Percentiles rank a stretch among this genome's conserved stretches.
phyloP scores from a whole-genome alignment of 768 basidiomycete genomes.

The Pleurotus pulmonarius region DNA sequence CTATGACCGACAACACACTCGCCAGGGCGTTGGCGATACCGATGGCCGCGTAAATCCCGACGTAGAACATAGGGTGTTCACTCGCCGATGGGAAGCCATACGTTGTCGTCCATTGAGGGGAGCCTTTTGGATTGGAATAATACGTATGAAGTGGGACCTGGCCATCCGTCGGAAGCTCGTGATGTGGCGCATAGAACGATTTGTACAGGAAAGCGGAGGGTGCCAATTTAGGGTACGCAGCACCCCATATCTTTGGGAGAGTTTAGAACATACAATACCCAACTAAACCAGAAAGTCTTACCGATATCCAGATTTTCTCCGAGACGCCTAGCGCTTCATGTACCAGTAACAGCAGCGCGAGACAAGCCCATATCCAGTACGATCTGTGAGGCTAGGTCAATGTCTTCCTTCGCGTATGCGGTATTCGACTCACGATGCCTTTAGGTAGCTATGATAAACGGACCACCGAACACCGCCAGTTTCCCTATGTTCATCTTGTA shows the following conservation, averaged over 20 bases:
- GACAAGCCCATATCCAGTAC: conserved; percentile 63
- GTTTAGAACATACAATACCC: too few relatives aligned
- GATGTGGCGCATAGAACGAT: conserved; percentile 32
- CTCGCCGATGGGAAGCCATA: conserved; percentile 45
- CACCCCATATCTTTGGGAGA: conserved; percentile 56
- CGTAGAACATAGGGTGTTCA: conserved; percentile 67
- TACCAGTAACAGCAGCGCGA: conserved; percentile 44
- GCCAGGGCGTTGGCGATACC: conserved; percentile 46
- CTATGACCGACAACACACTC: conserved; percentile 39
- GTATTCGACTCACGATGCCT: conserved; percentile 54
- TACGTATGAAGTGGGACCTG: conserved; percentile 13
- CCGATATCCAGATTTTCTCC: conserved; percentile 78
- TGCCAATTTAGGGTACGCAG: conserved; percentile 42
- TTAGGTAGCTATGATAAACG: conserved; percentile 64
- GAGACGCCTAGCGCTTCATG: conserved; percentile 41
- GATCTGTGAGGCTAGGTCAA: conserved; percentile 30
- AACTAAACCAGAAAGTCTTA: conserved; percentile 15
- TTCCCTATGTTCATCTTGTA: conserved; percentile 82
- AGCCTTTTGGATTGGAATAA: conserved; percentile 19
- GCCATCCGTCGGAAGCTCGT: conserved; percentile 33
- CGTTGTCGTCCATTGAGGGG: conserved; percentile 13
- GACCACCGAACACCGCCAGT: conserved; percentile 80
- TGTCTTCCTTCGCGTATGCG: too few relatives aligned
- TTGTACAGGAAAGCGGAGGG: conserved; percentile 28
- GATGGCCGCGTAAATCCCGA: conserved; percentile 63